Conservation (phyloP, 805 yeast species). For the Yarrowia sp. region DNA sequence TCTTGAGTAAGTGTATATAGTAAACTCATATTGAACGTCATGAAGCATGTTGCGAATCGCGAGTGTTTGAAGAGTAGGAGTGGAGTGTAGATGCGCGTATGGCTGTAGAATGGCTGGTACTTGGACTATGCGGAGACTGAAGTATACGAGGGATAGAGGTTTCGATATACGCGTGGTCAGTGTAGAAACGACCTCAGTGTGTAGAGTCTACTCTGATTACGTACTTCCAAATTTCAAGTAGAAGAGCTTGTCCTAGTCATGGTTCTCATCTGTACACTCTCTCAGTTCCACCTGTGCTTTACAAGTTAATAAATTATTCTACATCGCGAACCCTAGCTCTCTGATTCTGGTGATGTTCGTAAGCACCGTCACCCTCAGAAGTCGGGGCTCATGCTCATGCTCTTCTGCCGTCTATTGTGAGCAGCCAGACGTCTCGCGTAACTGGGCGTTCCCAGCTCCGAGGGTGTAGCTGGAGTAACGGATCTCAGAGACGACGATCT, state of each 20-base stretch:
- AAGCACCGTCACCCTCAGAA: not conserved
- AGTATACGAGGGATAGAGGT: no score
- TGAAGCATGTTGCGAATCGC: not conserved
- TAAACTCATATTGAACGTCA: not conserved
- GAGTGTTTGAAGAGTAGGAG: not conserved
- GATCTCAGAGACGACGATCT: constrained; percentile 6
- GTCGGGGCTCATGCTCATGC: constrained; percentile 18
- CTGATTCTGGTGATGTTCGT: not conserved
- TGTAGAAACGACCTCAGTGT: no score
- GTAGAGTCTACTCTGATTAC: no score
- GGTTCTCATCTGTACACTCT: no score
- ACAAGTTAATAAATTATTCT: not conserved
- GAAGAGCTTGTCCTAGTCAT: no score
- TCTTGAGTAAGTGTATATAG: constrained; percentile 59
- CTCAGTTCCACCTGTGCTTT: not conserved
- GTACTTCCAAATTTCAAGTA: not conserved
- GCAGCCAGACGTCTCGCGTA: constrained; percentile 12
- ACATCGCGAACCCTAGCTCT: not conserved
- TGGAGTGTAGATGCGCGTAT: no score
- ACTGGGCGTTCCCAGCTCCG: constrained; percentile 13
- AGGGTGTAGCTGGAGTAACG: not conserved
- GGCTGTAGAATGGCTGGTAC: no score
- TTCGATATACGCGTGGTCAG: no score
- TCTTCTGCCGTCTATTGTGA: constrained; percentile 16
- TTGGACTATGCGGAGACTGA: no score